Conservation (phyloP, 306 rosid genomes). For the Casuarina cunninghamiana region DNA sequence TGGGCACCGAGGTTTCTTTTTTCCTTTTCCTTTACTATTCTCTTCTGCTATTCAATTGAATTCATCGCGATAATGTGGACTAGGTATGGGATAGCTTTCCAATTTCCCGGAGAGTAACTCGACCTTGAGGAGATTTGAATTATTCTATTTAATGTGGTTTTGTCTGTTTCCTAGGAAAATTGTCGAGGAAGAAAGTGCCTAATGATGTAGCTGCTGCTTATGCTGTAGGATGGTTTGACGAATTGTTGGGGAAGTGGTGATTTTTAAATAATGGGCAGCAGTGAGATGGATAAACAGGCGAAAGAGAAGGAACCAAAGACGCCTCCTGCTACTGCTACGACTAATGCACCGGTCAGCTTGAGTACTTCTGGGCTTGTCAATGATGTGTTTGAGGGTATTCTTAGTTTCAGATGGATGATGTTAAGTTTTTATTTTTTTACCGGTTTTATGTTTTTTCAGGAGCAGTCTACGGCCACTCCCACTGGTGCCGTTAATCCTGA, state of each 20-base stretch:
- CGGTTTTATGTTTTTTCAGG: slow-evolving; percentile 43
- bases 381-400: slow-evolving; percentile 13
- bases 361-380: slow-evolving; percentile 22
- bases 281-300: slow-evolving; percentile 76
- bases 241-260: slow-evolving; percentile 29
- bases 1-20: background rate
- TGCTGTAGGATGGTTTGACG: slow-evolving; percentile 58
- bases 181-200: slow-evolving; percentile 18
- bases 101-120: slow-evolving; percentile 9
- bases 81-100: background rate
- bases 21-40: background rate
- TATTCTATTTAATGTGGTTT: slow-evolving; percentile 9
- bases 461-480: slow-evolving; percentile 66
- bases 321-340: slow-evolving; percentile 43
- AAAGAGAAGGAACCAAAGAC: slow-evolving; percentile 81
- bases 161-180: background rate
- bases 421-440: slow-evolving; percentile 11
- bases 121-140: slow-evolving; percentile 17
- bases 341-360: slow-evolving; percentile 60
- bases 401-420: background rate
- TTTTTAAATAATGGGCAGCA: slow-evolving; percentile 63
- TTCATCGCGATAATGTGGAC: background rate
- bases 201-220: slow-evolving; percentile 34
- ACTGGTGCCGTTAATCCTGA: slow-evolving; percentile 82
- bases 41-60: background rate